phyloP scores from a whole-genome alignment of 2,329 filamentous ascomycete genomes.

The Ilyonectria destructans region DNA sequence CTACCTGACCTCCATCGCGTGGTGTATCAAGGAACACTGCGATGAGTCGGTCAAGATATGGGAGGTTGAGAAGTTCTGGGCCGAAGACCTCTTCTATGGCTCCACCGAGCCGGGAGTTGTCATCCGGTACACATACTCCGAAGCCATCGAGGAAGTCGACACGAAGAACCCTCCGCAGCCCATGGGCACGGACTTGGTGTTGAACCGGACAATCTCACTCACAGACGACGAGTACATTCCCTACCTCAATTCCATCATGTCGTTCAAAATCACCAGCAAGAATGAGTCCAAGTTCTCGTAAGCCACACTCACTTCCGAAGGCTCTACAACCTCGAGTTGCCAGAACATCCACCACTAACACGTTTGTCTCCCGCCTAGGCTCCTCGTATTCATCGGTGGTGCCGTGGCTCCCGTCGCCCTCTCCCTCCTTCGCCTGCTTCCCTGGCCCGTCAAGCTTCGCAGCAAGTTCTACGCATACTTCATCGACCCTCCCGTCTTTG shows the following conservation, averaged over 20 bases:
- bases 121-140: constrained; percentile 32
- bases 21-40: constrained; percentile 39
- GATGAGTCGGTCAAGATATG: constrained; percentile 9
- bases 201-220: constrained; percentile 41
- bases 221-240: constrained; percentile 21
- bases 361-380: constrained; percentile 6
- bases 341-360: background rate
- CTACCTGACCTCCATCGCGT: constrained; percentile 44
- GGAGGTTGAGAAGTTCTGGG: constrained; percentile 40
- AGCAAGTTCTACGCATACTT: constrained; percentile 49
- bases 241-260: constrained; percentile 34
- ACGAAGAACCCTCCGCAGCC: constrained; percentile 19
- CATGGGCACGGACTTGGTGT: background rate
- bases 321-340: background rate
- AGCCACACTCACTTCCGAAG: constrained; percentile 6
- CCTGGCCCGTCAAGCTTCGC: constrained; percentile 29
- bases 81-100: constrained; percentile 34
- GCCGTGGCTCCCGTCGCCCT: constrained; percentile 41
- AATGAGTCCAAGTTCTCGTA: constrained; percentile 42
- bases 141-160: constrained; percentile 37
- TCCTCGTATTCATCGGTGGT: constrained; percentile 43
- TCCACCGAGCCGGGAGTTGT: constrained; percentile 16
- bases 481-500: constrained; percentile 49
- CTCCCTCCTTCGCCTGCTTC: constrained; percentile 43
- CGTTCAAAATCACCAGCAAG: constrained; percentile 4